Evolutionary conservation across 129 eudicot species (phyloP), one percentile per base, ranked within the genome.

Genomic region (Rutidosis leptorrhynchoides): DNA sequence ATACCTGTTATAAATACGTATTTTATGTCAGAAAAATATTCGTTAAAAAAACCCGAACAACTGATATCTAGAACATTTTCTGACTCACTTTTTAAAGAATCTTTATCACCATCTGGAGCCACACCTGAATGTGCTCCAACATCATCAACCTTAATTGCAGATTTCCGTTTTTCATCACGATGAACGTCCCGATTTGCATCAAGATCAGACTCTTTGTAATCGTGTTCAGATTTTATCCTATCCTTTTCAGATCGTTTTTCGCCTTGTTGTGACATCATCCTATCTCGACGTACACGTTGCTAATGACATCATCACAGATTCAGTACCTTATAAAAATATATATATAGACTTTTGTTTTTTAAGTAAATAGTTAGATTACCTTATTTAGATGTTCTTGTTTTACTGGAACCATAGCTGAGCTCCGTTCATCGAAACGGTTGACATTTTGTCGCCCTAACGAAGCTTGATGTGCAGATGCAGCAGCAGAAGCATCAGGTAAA

Each of bases 41-140:
- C n/a, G 30, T 3, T 23, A 23, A n/a, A 23, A n/a, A 16, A 9
- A 4, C 24, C 32, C 4, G 6, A 45, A n/a, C 70, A 37, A 37
- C 46, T 35, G 15, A 52, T 35, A 52, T n/a, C 32, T 43, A 6
- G 2, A 68, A 21, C 14, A 32, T 20, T n/a, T n/a, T 12, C 2
- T 11, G 63, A 83, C 98, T 88, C 82, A 92, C 98, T 88, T 88
- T 76, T 92, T 46, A 88, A 48, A 25, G 83, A 74, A 79, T 80
- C 84, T 74, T 85, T 88, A 55, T 92, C 97, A 68, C 81, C 96
- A 64, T 71, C 66, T 19, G 93, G 74, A 25, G 82, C 74, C 56
- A 71, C 75, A 62, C 46, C 75, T 10, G 86, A 67, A 58, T 67
- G 69, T 21, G 75, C 86, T 67, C 87, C 91, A 73, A 80, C 83